Conservation (phyloP, 495 filamentous ascomycete genomes). For the Penicillium flavigenum region DNA sequence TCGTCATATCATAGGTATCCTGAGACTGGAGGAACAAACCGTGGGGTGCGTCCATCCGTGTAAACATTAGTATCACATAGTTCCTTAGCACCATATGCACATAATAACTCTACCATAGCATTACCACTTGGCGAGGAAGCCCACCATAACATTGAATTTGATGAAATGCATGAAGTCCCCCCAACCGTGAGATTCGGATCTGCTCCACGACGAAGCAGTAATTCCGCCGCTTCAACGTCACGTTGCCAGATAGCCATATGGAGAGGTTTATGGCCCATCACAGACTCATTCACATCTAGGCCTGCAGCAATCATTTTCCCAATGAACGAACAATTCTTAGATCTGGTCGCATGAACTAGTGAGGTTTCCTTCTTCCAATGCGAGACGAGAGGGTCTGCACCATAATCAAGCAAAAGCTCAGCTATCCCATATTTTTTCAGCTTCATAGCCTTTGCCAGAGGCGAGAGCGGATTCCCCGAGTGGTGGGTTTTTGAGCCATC, state of each 20-base stretch:
- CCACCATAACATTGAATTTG: neutral
- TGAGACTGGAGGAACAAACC: neutral
- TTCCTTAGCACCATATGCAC: neutral
- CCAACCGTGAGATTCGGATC: neutral
- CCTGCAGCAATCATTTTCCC: neutral
- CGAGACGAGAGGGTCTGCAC: neutral
- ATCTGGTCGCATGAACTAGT: neutral
- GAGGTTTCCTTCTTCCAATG: neutral
- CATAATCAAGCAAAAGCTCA: neutral
- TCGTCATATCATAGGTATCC: neutral
- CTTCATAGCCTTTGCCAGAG: neutral
- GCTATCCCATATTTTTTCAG: neutral
- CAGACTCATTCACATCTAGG: slow-evolving; percentile 2
- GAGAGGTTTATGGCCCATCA: neutral
- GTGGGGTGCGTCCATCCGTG: neutral
- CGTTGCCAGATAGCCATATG: neutral
- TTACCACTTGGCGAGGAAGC: too few relatives aligned
- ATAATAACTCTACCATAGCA: neutral
- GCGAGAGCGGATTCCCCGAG: neutral
- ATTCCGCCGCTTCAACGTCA: neutral
- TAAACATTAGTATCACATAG: neutral
- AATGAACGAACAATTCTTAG: neutral
- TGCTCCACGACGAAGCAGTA: slow-evolving; percentile 4
- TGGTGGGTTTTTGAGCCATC: neutral
- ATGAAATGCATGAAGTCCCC: neutral